Percentiles rank a stretch among this genome's conserved stretches.
Conservation (phyloP, 768 basidiomycete species). For the Suillus tomentosus region DNA sequence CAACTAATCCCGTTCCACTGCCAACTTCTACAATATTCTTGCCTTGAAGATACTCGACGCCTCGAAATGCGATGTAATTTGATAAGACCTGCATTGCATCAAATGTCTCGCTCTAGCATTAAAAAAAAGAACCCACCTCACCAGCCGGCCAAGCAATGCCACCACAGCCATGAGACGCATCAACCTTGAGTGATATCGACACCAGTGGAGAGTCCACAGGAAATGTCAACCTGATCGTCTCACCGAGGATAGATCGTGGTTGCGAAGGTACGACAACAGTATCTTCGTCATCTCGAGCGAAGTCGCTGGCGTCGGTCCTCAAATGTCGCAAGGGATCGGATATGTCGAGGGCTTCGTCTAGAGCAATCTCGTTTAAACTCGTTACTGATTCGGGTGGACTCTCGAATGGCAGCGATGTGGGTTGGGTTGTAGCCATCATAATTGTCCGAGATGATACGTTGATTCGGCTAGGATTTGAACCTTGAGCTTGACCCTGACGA, state of each 20-base stretch:
- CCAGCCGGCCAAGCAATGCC: conserved; percentile 94
- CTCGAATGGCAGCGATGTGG: conserved; percentile 12
- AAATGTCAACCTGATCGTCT: conserved; percentile 49
- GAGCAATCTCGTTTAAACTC: conserved; percentile 38
- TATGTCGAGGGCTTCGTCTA: conserved; percentile 57
- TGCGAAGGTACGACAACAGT: conserved; percentile 54
- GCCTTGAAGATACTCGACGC: conserved; percentile 48
- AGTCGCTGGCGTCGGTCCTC: conserved; percentile 41
- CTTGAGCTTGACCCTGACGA: neutral
- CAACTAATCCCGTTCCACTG: conserved; percentile 92
- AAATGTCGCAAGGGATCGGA: conserved; percentile 64
- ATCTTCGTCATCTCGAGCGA: conserved; percentile 22
- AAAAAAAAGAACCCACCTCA: conserved; percentile 52
- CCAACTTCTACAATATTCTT: conserved; percentile 81
- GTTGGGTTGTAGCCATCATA: conserved; percentile 9
- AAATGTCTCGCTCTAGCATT: conserved; percentile 13
- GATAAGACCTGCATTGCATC: conserved; percentile 64
- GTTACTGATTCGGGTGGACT: conserved; percentile 14
- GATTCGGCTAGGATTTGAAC: neutral
- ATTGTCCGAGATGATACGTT: conserved; percentile 4
- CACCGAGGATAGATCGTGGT: conserved; percentile 48
- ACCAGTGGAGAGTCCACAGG: conserved; percentile 18
- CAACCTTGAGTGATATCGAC: conserved; percentile 56
- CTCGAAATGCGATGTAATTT: conserved; percentile 66
- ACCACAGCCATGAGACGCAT: conserved; percentile 87